Evolutionary conservation across 2,329 filamentous ascomycete genomes (phyloP).

Genomic region (Aspergillus fischeri): DNA sequence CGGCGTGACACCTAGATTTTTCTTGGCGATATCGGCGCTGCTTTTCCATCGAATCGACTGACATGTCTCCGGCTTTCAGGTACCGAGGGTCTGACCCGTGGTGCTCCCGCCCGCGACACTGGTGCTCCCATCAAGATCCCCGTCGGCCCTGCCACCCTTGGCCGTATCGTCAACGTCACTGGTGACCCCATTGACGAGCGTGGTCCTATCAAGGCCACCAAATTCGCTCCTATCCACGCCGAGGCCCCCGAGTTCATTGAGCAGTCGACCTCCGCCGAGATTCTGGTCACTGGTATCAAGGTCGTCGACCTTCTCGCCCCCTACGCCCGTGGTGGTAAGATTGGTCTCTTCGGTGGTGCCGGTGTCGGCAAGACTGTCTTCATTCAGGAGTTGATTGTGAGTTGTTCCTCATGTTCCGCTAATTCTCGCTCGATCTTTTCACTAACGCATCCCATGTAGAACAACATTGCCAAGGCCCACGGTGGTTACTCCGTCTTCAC

Average conservation of each 20-base stretch:
- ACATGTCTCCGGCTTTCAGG: constrained; percentile 48
- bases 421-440: background rate
- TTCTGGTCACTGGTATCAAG: constrained; percentile 99
- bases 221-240: constrained; percentile 86
- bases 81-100: constrained; percentile 99
- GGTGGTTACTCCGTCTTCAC: constrained; percentile 99
- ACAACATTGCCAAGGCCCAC: constrained; percentile 99
- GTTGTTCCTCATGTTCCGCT: constrained; percentile 22
- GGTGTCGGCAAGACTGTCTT: constrained; percentile 99
- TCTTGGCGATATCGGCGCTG: background rate
- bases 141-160: constrained; percentile 87
- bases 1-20: constrained; percentile 9
- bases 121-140: constrained; percentile 94
- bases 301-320: constrained; percentile 98
- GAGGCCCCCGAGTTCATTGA: constrained; percentile 89
- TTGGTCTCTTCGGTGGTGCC: constrained; percentile 99
- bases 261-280: constrained; percentile 93
- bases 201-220: constrained; percentile 91
- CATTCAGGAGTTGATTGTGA: constrained; percentile 97
- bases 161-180: constrained; percentile 99
- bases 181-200: constrained; percentile 99
- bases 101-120: constrained; percentile 78
- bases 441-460: constrained; percentile 45
- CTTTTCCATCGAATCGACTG: constrained; percentile 15
- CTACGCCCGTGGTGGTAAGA: constrained; percentile 99